Evolutionary conservation across 2,329 filamentous ascomycete species (phyloP).

Genomic region (Polychaeton citri): DNA sequence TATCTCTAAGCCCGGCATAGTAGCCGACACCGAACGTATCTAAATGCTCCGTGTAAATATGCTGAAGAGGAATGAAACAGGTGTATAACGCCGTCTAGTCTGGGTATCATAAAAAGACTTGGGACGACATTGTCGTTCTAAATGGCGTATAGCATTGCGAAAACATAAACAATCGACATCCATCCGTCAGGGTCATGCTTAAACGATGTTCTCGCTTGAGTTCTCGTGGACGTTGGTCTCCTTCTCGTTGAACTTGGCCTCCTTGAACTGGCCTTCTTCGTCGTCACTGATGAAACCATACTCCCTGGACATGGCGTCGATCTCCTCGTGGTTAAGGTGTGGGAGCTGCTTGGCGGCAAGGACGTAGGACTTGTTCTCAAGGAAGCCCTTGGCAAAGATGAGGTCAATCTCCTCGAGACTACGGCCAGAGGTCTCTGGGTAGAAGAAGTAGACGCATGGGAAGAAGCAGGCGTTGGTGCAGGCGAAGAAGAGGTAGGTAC

Average conservation of each 20-base stretch:
- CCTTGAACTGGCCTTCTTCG: constrained; percentile 18
- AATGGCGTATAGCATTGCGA: too few relatives aligned
- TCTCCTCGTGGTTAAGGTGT: constrained; percentile 18
- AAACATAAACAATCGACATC: too few relatives aligned
- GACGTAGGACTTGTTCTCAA: constrained; percentile 23
- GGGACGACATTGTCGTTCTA: too few relatives aligned
- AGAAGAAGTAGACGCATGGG: constrained; percentile 46
- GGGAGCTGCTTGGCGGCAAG: constrained; percentile 24
- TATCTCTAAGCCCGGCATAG: too few relatives aligned
- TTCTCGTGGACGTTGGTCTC: constrained; percentile 6
- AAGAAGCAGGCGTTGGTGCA: constrained; percentile 39
- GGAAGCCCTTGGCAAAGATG: constrained; percentile 18
- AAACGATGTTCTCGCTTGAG: constrained; percentile 6
- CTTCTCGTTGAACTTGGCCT: constrained; percentile 11
- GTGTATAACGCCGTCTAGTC: too few relatives aligned
- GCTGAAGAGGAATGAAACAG: too few relatives aligned
- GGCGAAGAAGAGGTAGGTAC: constrained; percentile 34
- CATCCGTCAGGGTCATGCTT: too few relatives aligned
- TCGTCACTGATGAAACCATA: constrained; percentile 21
- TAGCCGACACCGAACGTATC: too few relatives aligned
- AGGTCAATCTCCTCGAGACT: constrained; percentile 45
- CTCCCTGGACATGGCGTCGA: constrained; percentile 19
- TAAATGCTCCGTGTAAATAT: too few relatives aligned
- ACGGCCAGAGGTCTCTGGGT: constrained; percentile 36
- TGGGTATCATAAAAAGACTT: too few relatives aligned